Conservation (phyloP, 192 early-diverging fungal species). For the Pilobolus umbonatus region DNA sequence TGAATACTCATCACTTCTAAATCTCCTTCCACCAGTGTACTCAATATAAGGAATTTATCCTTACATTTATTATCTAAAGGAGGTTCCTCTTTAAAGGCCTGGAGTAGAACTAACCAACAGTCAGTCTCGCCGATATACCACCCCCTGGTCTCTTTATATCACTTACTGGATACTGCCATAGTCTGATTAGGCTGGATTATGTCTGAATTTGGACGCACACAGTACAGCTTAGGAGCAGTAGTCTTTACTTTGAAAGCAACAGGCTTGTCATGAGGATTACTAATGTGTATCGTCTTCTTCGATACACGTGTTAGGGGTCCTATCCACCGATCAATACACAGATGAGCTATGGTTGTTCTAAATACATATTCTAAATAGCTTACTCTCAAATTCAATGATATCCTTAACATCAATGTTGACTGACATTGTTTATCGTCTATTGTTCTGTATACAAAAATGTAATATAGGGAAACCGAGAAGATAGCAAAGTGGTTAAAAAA, state of each 20-base stretch:
- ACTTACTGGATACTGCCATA: slow-evolving; percentile 72
- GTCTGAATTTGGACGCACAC: slow-evolving; percentile 91
- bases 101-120: slow-evolving; percentile 66
- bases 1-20: slow-evolving; percentile 54
- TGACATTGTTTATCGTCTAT: slow-evolving; percentile 39
- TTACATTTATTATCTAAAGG: slow-evolving; percentile 78
- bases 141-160: background rate
- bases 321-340: slow-evolving; percentile 10
- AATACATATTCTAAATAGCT: slow-evolving; percentile 17
- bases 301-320: slow-evolving; percentile 62
- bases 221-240: slow-evolving; percentile 96
- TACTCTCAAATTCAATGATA: slow-evolving; percentile 57
- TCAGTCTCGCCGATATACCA: too few relatives aligned
- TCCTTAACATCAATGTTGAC: slow-evolving; percentile 54
- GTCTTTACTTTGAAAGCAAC: slow-evolving; percentile 99
- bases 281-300: slow-evolving; percentile 52
- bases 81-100: slow-evolving; percentile 83
- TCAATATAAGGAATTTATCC: slow-evolving; percentile 97
- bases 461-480: too few relatives aligned
- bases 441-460: background rate
- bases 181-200: slow-evolving; percentile 61
- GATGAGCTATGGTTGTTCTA: background rate
- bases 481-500: background rate
- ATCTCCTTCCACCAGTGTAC: slow-evolving; percentile 69
- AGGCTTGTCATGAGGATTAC: slow-evolving; percentile 58